A percentile compares a stretch with the other conserved stretches of the same genome.
Conservation (phyloP, 2,329 filamentous ascomycete genomes). For the Aureobasidium musti region DNA sequence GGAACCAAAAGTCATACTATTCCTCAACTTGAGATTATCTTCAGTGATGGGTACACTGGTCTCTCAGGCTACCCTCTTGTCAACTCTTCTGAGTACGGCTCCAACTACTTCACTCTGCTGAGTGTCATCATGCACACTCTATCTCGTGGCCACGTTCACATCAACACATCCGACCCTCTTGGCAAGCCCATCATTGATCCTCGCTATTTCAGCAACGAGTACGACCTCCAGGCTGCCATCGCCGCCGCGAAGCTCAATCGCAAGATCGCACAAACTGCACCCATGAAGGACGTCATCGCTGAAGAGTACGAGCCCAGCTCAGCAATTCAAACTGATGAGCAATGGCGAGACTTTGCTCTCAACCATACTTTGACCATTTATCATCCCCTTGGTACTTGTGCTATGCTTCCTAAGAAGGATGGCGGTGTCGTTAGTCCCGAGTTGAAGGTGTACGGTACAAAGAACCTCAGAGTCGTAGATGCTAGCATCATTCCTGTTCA, state of each 20-base stretch:
- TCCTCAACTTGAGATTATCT: constrained; percentile 38
- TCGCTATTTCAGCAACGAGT: constrained; percentile 38
- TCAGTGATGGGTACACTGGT: constrained; percentile 27
- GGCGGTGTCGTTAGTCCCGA: constrained; percentile 35
- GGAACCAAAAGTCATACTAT: constrained; percentile 25
- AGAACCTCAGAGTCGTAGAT: constrained; percentile 33
- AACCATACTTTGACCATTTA: constrained; percentile 36
- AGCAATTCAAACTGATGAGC: constrained; percentile 4
- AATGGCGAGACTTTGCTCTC: constrained; percentile 36
- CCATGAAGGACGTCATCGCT: constrained; percentile 37
- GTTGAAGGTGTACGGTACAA: constrained; percentile 34
- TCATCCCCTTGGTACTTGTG: constrained; percentile 39
- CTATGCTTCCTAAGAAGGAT: constrained; percentile 37
- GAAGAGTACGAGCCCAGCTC: constrained; percentile 38
- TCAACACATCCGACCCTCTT: constrained; percentile 36
- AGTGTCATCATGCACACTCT: constrained; percentile 39
- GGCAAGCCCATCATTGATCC: constrained; percentile 40
- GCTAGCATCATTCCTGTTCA: constrained; percentile 35
- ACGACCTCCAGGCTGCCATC: constrained; percentile 35
- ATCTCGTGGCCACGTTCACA: constrained; percentile 40
- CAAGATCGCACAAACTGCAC: constrained; percentile 36
- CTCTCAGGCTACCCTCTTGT: constrained; percentile 41
- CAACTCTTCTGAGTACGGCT: background rate
- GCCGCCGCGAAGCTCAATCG: constrained; percentile 41
- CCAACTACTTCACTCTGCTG: constrained; percentile 38